Percentiles rank a stretch among this genome's conserved stretches.
Conservation (phyloP, 2,329 filamentous ascomycete species). For the Ophiobolus disseminans region DNA sequence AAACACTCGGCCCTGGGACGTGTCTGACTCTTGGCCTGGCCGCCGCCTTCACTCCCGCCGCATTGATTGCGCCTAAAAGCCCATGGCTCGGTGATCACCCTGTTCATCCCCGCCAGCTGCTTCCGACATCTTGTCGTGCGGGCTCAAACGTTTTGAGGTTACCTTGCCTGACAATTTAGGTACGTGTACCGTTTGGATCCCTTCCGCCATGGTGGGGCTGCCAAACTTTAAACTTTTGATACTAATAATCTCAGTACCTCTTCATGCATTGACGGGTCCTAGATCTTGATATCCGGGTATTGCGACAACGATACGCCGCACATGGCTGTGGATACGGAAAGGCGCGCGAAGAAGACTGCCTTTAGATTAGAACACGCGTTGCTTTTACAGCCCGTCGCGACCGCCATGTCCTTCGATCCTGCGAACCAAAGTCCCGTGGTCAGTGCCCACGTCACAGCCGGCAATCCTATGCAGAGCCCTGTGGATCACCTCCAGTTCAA, state of each 20-base stretch:
- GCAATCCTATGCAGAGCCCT: slow-evolving; percentile 29
- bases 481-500: slow-evolving; percentile 29
- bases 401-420: slow-evolving; percentile 47
- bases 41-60: slow-evolving; percentile 36
- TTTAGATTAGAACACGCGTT: slow-evolving; percentile 42
- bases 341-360: slow-evolving; percentile 44
- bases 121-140: slow-evolving; percentile 45
- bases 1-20: slow-evolving; percentile 21
- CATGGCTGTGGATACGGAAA: slow-evolving; percentile 50
- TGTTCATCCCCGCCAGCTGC: slow-evolving; percentile 41
- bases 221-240: slow-evolving; percentile 35
- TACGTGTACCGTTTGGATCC: slow-evolving; percentile 35
- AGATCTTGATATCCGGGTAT: slow-evolving; percentile 32
- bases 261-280: slow-evolving; percentile 39
- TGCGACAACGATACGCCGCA: slow-evolving; percentile 40
- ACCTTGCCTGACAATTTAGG: slow-evolving; percentile 36
- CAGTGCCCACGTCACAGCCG: slow-evolving; percentile 32
- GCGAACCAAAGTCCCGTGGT: slow-evolving; percentile 36
- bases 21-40: slow-evolving; percentile 34
- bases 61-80: slow-evolving; percentile 37
- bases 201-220: slow-evolving; percentile 28
- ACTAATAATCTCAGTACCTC: slow-evolving; percentile 36
- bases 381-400: slow-evolving; percentile 39
- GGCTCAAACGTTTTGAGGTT: slow-evolving; percentile 46
- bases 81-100: slow-evolving; percentile 44